Evolutionary conservation across 1,284 basidiomycete genomes (phyloP).

Genomic region (Thelephora terrestris): DNA sequence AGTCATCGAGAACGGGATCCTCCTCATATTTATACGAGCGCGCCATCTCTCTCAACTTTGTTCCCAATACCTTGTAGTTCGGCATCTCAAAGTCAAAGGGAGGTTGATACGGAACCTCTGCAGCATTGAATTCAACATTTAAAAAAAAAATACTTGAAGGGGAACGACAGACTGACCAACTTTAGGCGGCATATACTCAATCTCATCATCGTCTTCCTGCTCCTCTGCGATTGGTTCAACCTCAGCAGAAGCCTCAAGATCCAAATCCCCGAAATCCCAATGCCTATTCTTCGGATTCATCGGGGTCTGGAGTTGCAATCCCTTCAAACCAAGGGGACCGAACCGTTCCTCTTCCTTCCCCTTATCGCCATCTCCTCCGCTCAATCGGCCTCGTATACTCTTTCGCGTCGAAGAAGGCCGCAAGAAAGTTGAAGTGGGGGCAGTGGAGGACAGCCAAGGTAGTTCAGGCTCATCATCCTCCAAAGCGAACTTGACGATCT

Average conservation of each 20-base stretch:
- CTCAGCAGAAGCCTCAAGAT: constrained; percentile 18
- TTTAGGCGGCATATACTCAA: constrained; percentile 73
- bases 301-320: constrained; percentile 53
- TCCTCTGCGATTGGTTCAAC: constrained; percentile 28
- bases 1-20: no score
- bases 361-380: constrained; percentile 11
- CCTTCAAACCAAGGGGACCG: constrained; percentile 36
- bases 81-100: constrained; percentile 22
- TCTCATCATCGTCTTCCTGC: constrained; percentile 49
- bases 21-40: constrained; percentile 20
- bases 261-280: constrained; percentile 25
- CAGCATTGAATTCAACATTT: not conserved
- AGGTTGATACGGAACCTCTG: constrained; percentile 26
- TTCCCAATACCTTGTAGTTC: constrained; percentile 22
- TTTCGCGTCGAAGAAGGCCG: constrained; percentile 53
- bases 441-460: constrained; percentile 23
- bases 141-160: no score
- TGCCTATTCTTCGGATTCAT: constrained; percentile 67
- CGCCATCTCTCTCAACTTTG: constrained; percentile 15
- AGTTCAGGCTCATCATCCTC: constrained; percentile 19
- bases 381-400: constrained; percentile 24
- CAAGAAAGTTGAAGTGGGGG: constrained; percentile 19
- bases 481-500: constrained; percentile 24
- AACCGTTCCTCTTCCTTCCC: constrained; percentile 1
- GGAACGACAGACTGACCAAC: constrained; percentile 35